Evolutionary conservation across 2,329 filamentous ascomycete species (phyloP).

Genomic region (Aspergillus felis): DNA sequence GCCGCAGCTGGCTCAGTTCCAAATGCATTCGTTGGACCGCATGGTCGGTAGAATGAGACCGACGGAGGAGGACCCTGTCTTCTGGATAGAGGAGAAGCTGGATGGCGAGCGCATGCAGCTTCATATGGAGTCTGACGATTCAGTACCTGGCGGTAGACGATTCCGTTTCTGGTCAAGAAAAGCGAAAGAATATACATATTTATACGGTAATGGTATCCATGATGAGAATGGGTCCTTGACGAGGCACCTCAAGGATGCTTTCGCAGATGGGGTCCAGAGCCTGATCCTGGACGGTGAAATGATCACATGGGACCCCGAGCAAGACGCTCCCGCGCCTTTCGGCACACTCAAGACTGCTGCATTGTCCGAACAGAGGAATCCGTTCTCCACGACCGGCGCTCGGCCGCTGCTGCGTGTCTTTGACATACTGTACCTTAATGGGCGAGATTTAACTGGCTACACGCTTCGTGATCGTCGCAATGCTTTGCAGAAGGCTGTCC

Average conservation of each 20-base stretch:
- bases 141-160: conserved; percentile 62
- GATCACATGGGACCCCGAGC: conserved; percentile 92
- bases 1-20: conserved; percentile 89
- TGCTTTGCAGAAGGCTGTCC: conserved; percentile 69
- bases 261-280: conserved; percentile 72
- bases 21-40: conserved; percentile 75
- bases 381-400: conserved; percentile 55
- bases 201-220: conserved; percentile 75
- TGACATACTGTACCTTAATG: conserved; percentile 87
- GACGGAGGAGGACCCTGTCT: conserved; percentile 68
- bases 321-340: conserved; percentile 82
- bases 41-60: conserved; percentile 68
- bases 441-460: conserved; percentile 72
- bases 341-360: conserved; percentile 92
- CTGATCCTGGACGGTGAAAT: conserved; percentile 96
- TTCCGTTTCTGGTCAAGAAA: conserved; percentile 95
- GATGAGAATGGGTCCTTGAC: conserved; percentile 76
- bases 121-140: conserved; percentile 75
- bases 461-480: conserved; percentile 74
- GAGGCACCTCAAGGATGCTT: conserved; percentile 71
- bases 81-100: conserved; percentile 97
- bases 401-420: conserved; percentile 82
- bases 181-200: conserved; percentile 91
- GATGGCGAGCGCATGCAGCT: conserved; percentile 97
- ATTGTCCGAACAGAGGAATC: conserved; percentile 71